phyloP scores from a whole-genome alignment of 2,329 filamentous ascomycete species.

The Epicoccum sorghinum region DNA sequence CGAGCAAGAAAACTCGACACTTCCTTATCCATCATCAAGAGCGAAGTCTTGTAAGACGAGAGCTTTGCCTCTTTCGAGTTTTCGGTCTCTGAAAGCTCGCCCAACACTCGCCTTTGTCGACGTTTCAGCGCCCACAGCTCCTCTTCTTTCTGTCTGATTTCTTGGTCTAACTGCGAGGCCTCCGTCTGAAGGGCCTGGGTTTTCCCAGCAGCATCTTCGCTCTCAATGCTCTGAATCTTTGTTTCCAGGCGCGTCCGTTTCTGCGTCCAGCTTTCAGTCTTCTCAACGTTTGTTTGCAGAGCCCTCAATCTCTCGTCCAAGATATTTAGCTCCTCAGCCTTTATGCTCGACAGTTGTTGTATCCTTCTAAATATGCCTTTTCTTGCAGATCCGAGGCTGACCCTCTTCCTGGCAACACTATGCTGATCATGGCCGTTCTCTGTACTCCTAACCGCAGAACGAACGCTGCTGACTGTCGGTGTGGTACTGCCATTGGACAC shows the following conservation, averaged over 20 bases:
- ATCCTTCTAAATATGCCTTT: constrained; percentile 69
- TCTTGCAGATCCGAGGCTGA: constrained; percentile 68
- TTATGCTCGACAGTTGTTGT: constrained; percentile 67
- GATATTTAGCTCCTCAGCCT: constrained; percentile 69
- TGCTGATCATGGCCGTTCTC: constrained; percentile 26
- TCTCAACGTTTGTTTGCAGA: constrained; percentile 63
- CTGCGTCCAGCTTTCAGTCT: constrained; percentile 63
- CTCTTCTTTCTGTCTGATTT: constrained; percentile 71
- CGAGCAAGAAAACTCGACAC: constrained; percentile 64
- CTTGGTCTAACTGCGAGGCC: constrained; percentile 60
- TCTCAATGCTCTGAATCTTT: constrained; percentile 62
- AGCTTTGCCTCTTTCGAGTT: constrained; percentile 73
- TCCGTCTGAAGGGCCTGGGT: constrained; percentile 58
- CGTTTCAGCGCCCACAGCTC: constrained; percentile 66
- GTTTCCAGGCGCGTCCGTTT: constrained; percentile 62
- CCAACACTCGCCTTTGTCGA: constrained; percentile 64
- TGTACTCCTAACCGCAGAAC: constrained; percentile 35
- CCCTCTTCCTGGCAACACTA: constrained; percentile 56
- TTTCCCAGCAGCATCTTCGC: constrained; percentile 63
- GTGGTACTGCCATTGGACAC: constrained; percentile 58
- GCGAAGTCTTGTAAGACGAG: constrained; percentile 71
- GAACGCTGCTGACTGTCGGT: constrained; percentile 52
- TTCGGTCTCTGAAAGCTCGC: constrained; percentile 66
- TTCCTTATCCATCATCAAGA: constrained; percentile 69
- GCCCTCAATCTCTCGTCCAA: constrained; percentile 63